A percentile compares a stretch with the other conserved stretches of the same genome.
Conservation (phyloP, 2,329 filamentous ascomycete species). For the Cladophialophora immunda region DNA sequence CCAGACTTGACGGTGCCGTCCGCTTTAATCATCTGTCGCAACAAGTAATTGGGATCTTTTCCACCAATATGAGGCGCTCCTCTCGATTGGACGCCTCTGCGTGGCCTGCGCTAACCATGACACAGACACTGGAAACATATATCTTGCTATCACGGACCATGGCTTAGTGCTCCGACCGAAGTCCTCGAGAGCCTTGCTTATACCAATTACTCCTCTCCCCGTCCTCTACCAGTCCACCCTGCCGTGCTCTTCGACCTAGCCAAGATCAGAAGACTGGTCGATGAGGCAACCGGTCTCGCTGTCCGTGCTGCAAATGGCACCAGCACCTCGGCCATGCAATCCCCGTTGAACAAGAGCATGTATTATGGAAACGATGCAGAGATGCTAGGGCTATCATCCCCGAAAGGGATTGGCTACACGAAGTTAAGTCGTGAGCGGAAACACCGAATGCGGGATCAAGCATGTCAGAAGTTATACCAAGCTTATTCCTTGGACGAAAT, state of each 20-base stretch:
- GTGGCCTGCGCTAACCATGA: constrained; percentile 20
- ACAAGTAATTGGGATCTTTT: constrained; percentile 62
- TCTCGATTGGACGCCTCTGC: background rate
- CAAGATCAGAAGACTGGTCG: constrained; percentile 81
- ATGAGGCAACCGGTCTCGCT: constrained; percentile 79
- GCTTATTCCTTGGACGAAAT: constrained; percentile 86
- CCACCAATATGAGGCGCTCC: constrained; percentile 10
- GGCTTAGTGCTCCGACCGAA: constrained; percentile 81
- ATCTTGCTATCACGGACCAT: constrained; percentile 82
- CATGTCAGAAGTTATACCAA: constrained; percentile 77
- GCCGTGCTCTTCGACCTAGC: constrained; percentile 84
- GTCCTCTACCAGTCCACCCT: constrained; percentile 79
- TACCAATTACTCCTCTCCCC: constrained; percentile 79
- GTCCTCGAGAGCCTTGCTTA: constrained; percentile 80
- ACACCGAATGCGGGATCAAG: constrained; percentile 81
- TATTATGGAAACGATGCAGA: constrained; percentile 59
- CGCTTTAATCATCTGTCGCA: constrained; percentile 69
- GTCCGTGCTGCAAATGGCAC: constrained; percentile 80
- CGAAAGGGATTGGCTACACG: constrained; percentile 64
- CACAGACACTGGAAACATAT: constrained; percentile 84
- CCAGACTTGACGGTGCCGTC: constrained; percentile 49
- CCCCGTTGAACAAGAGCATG: constrained; percentile 61
- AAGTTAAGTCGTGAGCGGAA: constrained; percentile 79
- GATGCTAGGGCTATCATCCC: constrained; percentile 65
- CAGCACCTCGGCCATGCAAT: constrained; percentile 70